These are phyloP conservation scores for Oryza glumipatula DNA, from an alignment of 176 grass and related monocot genomes.

Conservation along the genomic window DNA sequence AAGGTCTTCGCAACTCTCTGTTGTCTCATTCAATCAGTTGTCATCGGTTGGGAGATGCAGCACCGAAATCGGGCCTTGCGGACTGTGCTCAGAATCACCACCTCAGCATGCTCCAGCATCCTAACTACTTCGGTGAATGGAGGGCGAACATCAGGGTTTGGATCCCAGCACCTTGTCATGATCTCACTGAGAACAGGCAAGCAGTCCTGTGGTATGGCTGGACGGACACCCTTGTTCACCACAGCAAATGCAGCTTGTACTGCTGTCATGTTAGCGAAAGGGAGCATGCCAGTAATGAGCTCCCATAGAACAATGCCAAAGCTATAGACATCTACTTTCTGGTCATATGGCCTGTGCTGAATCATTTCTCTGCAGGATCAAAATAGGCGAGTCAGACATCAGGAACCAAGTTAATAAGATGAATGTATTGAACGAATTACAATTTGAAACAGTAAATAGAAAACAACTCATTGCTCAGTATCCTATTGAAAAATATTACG, in stretches of 20 bases:
- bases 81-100: slow-evolving; percentile 54
- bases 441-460: not conserved
- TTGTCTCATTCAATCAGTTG: slow-evolving; percentile 42
- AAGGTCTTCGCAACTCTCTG: slow-evolving; percentile 8
- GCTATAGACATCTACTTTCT: slow-evolving; percentile 61
- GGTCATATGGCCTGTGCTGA: slow-evolving; percentile 58
- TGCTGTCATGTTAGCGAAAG: slow-evolving; percentile 53
- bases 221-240: slow-evolving; percentile 56
- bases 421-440: not conserved
- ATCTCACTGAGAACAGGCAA: slow-evolving; percentile 47
- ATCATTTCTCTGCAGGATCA: slow-evolving; percentile 51
- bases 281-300: slow-evolving; percentile 54
- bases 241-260: slow-evolving; percentile 57
- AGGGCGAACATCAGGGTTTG: slow-evolving; percentile 52
- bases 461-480: not conserved
- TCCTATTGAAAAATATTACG: not conserved
- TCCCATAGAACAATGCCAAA: slow-evolving; percentile 59
- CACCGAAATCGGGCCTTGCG: slow-evolving; percentile 59
- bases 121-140: slow-evolving; percentile 47
- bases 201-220: slow-evolving; percentile 51
- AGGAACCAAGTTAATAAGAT: not conserved
- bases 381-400: not conserved
- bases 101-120: slow-evolving; percentile 57
- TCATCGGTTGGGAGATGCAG: slow-evolving; percentile 59
- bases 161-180: slow-evolving; percentile 59